Percentiles rank a stretch among this genome's conserved stretches.
Conservation (phyloP, 1,139 yeast genomes). For the Debaryomyces udenii region DNA sequence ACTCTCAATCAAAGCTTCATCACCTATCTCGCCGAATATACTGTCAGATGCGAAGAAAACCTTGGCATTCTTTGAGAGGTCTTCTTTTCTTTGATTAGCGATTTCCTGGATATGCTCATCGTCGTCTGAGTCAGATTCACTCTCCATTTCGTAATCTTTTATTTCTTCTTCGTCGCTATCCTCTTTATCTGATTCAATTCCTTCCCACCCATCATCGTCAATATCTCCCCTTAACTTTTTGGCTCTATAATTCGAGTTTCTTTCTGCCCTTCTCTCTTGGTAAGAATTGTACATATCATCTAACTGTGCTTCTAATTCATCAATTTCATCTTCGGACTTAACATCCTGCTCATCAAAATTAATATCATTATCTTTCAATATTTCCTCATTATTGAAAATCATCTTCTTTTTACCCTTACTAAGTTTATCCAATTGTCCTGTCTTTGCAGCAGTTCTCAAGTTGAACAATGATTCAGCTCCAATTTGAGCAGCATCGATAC, state of each 20-base stretch:
- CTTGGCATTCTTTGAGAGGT: constrained; percentile 71
- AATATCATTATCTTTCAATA: constrained; percentile 58
- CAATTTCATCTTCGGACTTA: constrained; percentile 62
- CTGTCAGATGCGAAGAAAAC: constrained; percentile 75
- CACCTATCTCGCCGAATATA: constrained; percentile 67
- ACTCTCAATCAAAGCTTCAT: constrained; percentile 42
- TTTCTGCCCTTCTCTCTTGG: constrained; percentile 74
- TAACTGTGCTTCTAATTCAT: constrained; percentile 77
- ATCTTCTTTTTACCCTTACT: constrained; percentile 82
- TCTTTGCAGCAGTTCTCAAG: constrained; percentile 78
- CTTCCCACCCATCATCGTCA: constrained; percentile 86
- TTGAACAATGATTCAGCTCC: constrained; percentile 85
- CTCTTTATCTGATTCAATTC: constrained; percentile 57
- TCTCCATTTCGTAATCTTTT: constrained; percentile 50
- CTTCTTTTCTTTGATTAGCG: constrained; percentile 54
- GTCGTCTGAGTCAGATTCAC: constrained; percentile 59
- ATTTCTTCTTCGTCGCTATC: constrained; percentile 42
- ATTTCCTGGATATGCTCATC: constrained; percentile 73
- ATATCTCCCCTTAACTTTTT: constrained; percentile 80
- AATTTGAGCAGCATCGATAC: constrained; percentile 86
- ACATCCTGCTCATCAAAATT: constrained; percentile 45
- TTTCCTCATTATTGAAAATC: constrained; percentile 62
- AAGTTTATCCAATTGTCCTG: constrained; percentile 75
- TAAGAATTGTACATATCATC: constrained; percentile 79
- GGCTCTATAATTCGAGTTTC: constrained; percentile 79